A percentile compares a stretch with the other conserved stretches of the same genome.
phyloP scores from a whole-genome alignment of 169 alveolate genomes.

The Plasmodium ovale region DNA sequence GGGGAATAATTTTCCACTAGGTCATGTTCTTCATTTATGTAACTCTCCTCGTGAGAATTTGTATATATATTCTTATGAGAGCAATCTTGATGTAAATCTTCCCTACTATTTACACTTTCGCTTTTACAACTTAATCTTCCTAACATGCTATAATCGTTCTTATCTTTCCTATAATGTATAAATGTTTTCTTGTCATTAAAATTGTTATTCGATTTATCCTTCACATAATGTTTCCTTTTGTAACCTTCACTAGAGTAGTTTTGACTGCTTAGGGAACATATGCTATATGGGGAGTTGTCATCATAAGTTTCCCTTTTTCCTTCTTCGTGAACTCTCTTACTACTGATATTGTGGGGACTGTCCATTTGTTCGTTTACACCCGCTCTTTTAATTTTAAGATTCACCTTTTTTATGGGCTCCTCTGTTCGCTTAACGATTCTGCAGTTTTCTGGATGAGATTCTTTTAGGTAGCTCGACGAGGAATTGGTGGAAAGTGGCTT shows the following conservation, averaged over 20 bases:
- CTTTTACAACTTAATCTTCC: not conserved
- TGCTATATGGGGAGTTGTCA: constrained; percentile 2
- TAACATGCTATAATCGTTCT: not conserved
- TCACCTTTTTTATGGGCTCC: too few relatives aligned
- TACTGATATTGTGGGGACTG: not conserved
- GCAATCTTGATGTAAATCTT: not conserved
- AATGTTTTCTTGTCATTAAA: not conserved
- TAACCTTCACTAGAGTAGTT: too few relatives aligned
- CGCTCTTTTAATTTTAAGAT: too few relatives aligned
- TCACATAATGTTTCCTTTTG: too few relatives aligned
- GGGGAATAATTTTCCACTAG: not conserved
- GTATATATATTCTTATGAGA: not conserved
- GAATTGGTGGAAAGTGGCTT: too few relatives aligned
- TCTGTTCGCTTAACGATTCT: too few relatives aligned
- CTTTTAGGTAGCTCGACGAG: too few relatives aligned
- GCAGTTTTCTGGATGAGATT: too few relatives aligned
- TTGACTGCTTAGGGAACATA: constrained; percentile 20
- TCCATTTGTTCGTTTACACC: not conserved
- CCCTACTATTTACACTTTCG: not conserved
- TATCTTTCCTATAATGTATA: not conserved
- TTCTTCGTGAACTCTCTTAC: not conserved
- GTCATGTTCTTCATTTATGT: not conserved
- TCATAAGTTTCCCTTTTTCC: not conserved
- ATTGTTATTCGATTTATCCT: not conserved
- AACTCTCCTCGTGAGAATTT: not conserved